phyloP scores from a whole-genome alignment of 2,329 filamentous ascomycete species.

The Trichoderma citrinoviride region DNA sequence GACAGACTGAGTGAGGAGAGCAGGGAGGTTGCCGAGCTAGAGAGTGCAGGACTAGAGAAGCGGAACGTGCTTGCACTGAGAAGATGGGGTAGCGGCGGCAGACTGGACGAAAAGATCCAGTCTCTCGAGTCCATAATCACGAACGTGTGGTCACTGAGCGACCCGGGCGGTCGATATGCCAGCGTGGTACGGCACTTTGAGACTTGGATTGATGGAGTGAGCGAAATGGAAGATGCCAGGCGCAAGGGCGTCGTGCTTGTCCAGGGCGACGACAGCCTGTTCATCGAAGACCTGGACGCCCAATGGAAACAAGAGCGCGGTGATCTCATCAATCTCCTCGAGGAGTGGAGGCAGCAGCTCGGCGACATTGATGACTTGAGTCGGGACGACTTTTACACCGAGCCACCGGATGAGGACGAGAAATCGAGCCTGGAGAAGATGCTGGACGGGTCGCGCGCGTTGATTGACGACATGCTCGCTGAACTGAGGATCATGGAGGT shows the following conservation, averaged over 20 bases:
- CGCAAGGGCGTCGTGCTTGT: slow-evolving; percentile 36
- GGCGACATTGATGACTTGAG: slow-evolving; percentile 36
- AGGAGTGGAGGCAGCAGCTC: slow-evolving; percentile 52
- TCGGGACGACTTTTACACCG: not conserved
- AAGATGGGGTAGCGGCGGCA: slow-evolving; percentile 45
- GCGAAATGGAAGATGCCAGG: slow-evolving; percentile 47
- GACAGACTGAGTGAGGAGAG: slow-evolving; percentile 37
- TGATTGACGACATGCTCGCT: slow-evolving; percentile 59
- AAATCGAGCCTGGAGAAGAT: slow-evolving; percentile 45
- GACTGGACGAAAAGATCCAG: slow-evolving; percentile 57
- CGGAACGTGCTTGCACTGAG: slow-evolving; percentile 53
- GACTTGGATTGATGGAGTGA: slow-evolving; percentile 52
- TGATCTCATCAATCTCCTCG: slow-evolving; percentile 52
- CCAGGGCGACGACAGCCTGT: slow-evolving; percentile 41
- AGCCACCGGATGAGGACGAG: slow-evolving; percentile 30
- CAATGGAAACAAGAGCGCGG: slow-evolving; percentile 59
- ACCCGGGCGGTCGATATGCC: slow-evolving; percentile 54
- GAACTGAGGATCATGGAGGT: slow-evolving; percentile 62
- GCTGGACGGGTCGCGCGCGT: slow-evolving; percentile 45
- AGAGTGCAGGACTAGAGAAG: slow-evolving; percentile 47
- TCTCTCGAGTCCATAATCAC: slow-evolving; percentile 55
- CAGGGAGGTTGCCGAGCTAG: slow-evolving; percentile 36
- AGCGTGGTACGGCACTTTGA: slow-evolving; percentile 58
- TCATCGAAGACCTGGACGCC: slow-evolving; percentile 55
- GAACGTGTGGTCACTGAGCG: slow-evolving; percentile 57